These are phyloP conservation scores for Geotrichum europaeum DNA, from an alignment of 1,139 yeast genomes.

Conservation along the genomic window DNA sequence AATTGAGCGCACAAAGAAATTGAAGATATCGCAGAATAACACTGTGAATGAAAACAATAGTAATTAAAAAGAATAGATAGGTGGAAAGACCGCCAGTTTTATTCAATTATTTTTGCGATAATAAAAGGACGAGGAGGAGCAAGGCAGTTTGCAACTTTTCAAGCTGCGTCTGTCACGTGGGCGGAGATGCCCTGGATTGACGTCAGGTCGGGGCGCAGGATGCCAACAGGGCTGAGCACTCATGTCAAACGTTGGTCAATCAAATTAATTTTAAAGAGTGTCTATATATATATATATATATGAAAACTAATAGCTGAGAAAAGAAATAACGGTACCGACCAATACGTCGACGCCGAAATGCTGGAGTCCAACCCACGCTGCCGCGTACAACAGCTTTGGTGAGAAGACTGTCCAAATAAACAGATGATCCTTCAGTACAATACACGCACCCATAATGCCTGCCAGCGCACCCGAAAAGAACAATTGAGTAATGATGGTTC, in stretches of 20 bases:
- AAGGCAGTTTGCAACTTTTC: neutral
- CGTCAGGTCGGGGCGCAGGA: neutral
- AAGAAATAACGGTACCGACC: constrained; percentile 12
- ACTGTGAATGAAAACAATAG: no score
- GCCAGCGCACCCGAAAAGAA: constrained; percentile 59
- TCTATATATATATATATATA: neutral
- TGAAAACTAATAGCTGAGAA: neutral
- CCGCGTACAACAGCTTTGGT: constrained; percentile 78
- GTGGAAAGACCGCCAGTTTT: neutral
- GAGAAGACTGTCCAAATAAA: constrained; percentile 98
- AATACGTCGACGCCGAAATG: constrained; percentile 27
- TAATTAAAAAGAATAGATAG: neutral
- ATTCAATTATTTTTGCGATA: neutral
- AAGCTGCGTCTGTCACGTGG: neutral
- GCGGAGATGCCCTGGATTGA: neutral
- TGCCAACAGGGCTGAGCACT: neutral
- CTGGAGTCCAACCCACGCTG: constrained; percentile 55
- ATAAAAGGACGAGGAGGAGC: neutral
- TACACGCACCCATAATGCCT: constrained; percentile 61
- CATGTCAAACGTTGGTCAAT: neutral
- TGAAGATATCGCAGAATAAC: neutral
- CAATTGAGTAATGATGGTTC: constrained; percentile 34
- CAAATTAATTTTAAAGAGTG: neutral
- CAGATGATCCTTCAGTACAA: constrained; percentile 69
- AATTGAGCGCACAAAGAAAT: neutral